Percentiles rank a stretch among this genome's conserved stretches.
These are phyloP conservation scores for Neurospora sp. DNA, from an alignment of 495 filamentous ascomycete genomes.

Conservation along the genomic window DNA sequence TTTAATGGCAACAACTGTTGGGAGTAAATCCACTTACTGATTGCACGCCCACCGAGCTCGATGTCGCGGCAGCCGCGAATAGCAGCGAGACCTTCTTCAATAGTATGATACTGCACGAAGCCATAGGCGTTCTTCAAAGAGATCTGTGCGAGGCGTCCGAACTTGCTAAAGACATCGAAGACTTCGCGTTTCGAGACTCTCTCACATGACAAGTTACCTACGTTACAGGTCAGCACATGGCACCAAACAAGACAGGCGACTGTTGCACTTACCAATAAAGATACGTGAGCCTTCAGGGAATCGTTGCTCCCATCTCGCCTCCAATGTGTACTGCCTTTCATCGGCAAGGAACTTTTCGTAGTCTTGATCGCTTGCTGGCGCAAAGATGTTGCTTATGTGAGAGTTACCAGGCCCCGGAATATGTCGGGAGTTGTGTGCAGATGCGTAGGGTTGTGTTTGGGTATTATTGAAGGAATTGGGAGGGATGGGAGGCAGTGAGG, in stretches of 20 bases:
- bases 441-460: conserved; percentile 9
- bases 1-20: not conserved
- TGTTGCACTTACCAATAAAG: conserved; percentile 69
- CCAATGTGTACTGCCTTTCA: conserved; percentile 40
- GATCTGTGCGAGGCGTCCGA: conserved; percentile 85
- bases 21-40: conserved; percentile 56
- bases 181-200: conserved; percentile 88
- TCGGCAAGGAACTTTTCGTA: conserved; percentile 83
- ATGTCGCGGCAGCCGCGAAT: conserved; percentile 68
- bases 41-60: conserved; percentile 70
- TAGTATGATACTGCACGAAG: conserved; percentile 87
- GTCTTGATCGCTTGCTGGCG: conserved; percentile 40
- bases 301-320: conserved; percentile 62
- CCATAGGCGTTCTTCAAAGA: conserved; percentile 96
- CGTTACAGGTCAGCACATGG: not conserved
- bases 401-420: conserved; percentile 26
- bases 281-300: conserved; percentile 79
- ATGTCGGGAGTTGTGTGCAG: conserved; percentile 19
- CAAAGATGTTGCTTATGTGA: not conserved
- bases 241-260: not conserved
- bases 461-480: conserved; percentile 36
- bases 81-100: conserved; percentile 59
- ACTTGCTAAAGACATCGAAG: conserved; percentile 77
- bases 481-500: conserved; percentile 51
- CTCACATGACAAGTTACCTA: conserved; percentile 90